Evolutionary conservation across 345 rosid species (phyloP), one percentile per base, ranked within the genome.

Genomic region (Moricandia moricandioides): DNA sequence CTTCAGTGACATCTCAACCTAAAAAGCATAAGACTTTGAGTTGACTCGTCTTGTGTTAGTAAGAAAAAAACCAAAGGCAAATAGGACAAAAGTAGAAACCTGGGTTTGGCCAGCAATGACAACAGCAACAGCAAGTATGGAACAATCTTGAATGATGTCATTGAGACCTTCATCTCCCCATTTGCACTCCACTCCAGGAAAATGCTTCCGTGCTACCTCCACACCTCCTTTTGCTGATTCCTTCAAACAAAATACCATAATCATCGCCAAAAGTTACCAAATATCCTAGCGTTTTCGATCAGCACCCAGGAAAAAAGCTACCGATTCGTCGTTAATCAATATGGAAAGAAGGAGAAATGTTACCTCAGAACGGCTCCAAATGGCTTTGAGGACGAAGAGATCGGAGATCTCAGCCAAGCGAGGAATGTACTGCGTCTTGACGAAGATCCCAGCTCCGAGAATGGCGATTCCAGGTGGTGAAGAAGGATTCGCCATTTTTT

Each of bases 341-440:
- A 34, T 6, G 14, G 80, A 14, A 55, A 6, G 16, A 51, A 12
- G 30, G 16, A 30, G 51, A 39, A 8, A 33, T 21, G 61, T 55
- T 71, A 91, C 98, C 96, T 88, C 86, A 1, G 91, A 65, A 43
- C 98, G 96, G 80, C 98, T 94, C 98, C 98, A 94, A 59, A 94
- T 91, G 63, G 82, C 78, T 71, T 82, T 88, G 59, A 91, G 81
- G 71, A 45, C 59, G 58, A 95, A 67, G 70, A 88, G 88, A 87
- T 88, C 71, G 43, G 98, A 85, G 83, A 95, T 90, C 87, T 95
- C 97, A 43, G 93, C 79, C 7, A 91, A 85, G 55, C 95, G 79
- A 0, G 99, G 97, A 62, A 95, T 83, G 84, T 95, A 95, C 62
- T 90, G 96, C 27, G 88, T 84, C 66, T 83, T 92, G 49, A 91